A percentile compares a stretch with the other conserved stretches of the same genome.
Evolutionary conservation across 768 basidiomycete genomes (phyloP).

Genomic region (Podaxis sp.): DNA sequence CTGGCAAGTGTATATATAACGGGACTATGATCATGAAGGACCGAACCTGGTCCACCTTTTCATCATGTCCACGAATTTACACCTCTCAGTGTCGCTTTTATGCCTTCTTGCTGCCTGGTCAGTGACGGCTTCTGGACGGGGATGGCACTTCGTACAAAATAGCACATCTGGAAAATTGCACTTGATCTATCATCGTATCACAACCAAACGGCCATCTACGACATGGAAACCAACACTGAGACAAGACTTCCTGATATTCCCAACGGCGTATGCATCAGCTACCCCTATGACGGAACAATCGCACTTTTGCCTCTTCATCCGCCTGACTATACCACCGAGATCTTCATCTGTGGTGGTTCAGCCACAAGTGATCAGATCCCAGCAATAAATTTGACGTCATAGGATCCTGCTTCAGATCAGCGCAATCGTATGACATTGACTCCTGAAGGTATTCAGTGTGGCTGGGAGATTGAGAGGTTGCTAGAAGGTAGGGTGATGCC

Average conservation of each 20-base stretch:
- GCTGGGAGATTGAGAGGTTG: constrained; percentile 45
- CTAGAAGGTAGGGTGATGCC: constrained; percentile 34
- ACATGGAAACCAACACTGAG: constrained; percentile 32
- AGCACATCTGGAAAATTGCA: constrained; percentile 23
- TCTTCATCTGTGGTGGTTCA: constrained; percentile 44
- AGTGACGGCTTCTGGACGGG: constrained; percentile 10
- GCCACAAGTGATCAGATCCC: constrained; percentile 26
- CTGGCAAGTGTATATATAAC: no score
- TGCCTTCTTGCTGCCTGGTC: neutral
- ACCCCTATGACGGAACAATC: constrained; percentile 33
- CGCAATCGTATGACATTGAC: constrained; percentile 39
- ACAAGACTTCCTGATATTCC: constrained; percentile 36
- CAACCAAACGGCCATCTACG: constrained; percentile 37
- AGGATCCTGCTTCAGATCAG: constrained; percentile 37
- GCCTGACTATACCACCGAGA: constrained; percentile 37
- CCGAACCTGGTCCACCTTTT: neutral
- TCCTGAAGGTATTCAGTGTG: constrained; percentile 34
- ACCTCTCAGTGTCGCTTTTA: neutral
- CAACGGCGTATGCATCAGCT: constrained; percentile 37
- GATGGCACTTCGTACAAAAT: constrained; percentile 25
- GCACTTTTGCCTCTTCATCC: constrained; percentile 32
- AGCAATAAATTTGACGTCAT: constrained; percentile 28
- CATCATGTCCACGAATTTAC: neutral
- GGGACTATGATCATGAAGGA: no score
- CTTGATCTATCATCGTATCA: constrained; percentile 26